phyloP scores from a whole-genome alignment of 169 alveolate species.

The Eimeria sp. region DNA sequence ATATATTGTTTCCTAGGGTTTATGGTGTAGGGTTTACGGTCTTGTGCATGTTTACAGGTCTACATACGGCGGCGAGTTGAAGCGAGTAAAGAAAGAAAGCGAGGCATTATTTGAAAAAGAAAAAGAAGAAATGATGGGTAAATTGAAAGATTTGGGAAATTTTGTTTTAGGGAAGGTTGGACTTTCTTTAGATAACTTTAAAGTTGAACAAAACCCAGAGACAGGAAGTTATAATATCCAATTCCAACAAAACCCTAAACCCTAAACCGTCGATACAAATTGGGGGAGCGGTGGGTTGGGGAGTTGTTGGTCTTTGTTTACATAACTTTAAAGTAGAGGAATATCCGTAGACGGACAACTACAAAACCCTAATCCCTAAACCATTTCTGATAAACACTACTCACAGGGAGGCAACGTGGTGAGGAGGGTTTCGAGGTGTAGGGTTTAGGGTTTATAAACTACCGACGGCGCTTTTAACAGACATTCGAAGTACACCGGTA shows the following conservation, averaged over 20 bases:
- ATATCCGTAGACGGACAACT: too few relatives aligned
- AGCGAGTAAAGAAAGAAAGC: constrained; percentile 72
- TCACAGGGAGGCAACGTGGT: not conserved
- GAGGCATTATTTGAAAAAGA: constrained; percentile 93
- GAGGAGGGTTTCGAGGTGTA: not conserved
- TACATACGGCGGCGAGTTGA: constrained; percentile 46
- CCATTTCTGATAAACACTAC: not conserved
- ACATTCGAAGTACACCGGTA: not conserved
- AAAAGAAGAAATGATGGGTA: constrained; percentile 96
- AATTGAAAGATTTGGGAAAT: constrained; percentile 96
- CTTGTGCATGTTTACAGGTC: constrained; percentile 80
- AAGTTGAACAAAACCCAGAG: constrained; percentile 95
- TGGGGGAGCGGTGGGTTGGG: too few relatives aligned
- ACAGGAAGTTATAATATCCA: constrained; percentile 96
- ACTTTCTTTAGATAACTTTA: constrained; percentile 95
- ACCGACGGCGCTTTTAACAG: not conserved
- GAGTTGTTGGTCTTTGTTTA: too few relatives aligned
- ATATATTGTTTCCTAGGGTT: not conserved
- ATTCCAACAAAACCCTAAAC: constrained; percentile 91
- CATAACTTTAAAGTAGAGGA: too few relatives aligned
- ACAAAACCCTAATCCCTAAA: constrained; percentile 86
- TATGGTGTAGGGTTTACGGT: not conserved
- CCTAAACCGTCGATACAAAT: not conserved
- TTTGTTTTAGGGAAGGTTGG: constrained; percentile 97
- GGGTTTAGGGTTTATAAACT: not conserved